Evolutionary conservation across 2,329 filamentous ascomycete genomes (phyloP).

Genomic region (Blastomyces gilchristii): DNA sequence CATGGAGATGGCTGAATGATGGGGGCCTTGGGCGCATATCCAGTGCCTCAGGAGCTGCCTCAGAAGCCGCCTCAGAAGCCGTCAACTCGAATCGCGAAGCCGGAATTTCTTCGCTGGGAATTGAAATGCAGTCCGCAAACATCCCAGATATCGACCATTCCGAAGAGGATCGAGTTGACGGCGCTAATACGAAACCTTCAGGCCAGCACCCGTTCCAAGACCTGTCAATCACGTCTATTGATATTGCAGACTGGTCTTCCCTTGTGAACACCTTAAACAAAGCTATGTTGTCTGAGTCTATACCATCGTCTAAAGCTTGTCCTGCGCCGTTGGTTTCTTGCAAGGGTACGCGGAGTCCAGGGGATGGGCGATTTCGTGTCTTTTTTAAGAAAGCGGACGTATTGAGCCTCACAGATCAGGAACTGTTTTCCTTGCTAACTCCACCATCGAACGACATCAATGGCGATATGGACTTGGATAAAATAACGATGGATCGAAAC

Average conservation of each 20-base stretch:
- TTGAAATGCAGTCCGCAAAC: neutral
- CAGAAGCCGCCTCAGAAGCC: neutral
- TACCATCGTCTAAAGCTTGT: constrained; percentile 22
- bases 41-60: neutral
- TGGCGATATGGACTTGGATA: neutral
- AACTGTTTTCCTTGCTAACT: constrained; percentile 29
- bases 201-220: constrained; percentile 7
- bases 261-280: constrained; percentile 51
- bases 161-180: neutral
- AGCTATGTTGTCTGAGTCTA: constrained; percentile 38
- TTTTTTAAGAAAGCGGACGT: constrained; percentile 44
- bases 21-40: neutral
- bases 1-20: constrained; percentile 33
- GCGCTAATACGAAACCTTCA: neutral
- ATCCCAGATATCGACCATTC: neutral
- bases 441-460: neutral
- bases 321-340: constrained; percentile 23
- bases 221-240: constrained; percentile 55
- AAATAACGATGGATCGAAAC: neutral
- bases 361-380: constrained; percentile 20
- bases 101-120: neutral
- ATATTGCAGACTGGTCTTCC: constrained; percentile 66
- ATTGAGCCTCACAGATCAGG: constrained; percentile 32
- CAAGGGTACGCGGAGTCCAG: neutral
- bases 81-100: neutral